Conservation (phyloP, 805 yeast species). For the Teunomyces cretensis region DNA sequence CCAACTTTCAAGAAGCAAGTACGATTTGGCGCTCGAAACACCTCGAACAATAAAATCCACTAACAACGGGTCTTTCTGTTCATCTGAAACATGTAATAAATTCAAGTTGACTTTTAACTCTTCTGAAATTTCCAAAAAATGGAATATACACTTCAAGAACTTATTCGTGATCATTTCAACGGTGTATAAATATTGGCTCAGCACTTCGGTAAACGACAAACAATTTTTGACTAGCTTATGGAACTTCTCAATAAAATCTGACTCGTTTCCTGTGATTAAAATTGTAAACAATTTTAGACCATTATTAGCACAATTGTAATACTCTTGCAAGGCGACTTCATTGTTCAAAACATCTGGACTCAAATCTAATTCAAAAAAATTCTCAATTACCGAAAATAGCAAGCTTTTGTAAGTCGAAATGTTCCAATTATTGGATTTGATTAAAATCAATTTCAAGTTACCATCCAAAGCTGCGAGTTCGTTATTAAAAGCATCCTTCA, state of each 20-base stretch:
- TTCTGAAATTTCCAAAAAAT: conserved; percentile 31
- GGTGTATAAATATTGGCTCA: conserved; percentile 9
- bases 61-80: conserved; percentile 28
- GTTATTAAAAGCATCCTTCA: conserved; percentile 50
- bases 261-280: conserved; percentile 58
- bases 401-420: conserved; percentile 64
- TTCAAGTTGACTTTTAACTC: conserved; percentile 25
- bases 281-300: conserved; percentile 43
- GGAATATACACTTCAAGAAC: conserved; percentile 27
- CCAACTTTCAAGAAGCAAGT: conserved; percentile 48
- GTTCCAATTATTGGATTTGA: conserved; percentile 45
- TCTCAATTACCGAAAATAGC: conserved; percentile 44
- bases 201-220: conserved; percentile 18
- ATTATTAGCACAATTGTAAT: conserved; percentile 31
- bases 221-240: conserved; percentile 39
- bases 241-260: conserved; percentile 47
- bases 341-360: conserved; percentile 19
- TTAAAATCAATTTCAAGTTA: conserved; percentile 39
- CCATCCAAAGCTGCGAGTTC: conserved; percentile 61
- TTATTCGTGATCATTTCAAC: conserved; percentile 30
- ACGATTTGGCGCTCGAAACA: conserved; percentile 43
- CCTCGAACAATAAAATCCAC: conserved; percentile 52
- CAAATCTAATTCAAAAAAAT: conserved; percentile 40
- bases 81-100: conserved; percentile 30
- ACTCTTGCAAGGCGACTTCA: conserved; percentile 12